phyloP scores from a whole-genome alignment of 2,329 filamentous ascomycete genomes.

The Paradendryphiella salina region DNA sequence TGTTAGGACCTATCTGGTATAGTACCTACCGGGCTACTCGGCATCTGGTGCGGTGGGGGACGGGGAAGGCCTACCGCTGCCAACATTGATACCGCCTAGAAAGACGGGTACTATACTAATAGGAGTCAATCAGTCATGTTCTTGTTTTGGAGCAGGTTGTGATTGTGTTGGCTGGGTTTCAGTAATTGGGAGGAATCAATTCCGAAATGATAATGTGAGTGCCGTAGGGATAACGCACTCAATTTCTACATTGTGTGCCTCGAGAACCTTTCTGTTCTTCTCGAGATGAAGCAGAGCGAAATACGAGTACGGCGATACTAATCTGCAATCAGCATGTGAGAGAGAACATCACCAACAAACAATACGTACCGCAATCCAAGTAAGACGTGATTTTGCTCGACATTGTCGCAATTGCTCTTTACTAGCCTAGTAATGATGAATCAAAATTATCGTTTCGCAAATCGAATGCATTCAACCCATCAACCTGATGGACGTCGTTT shows the following conservation, averaged over 20 bases:
- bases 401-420: slow-evolving; percentile 51
- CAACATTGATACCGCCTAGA: slow-evolving; percentile 56
- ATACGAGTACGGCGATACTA: slow-evolving; percentile 66
- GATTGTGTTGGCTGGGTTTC: not conserved
- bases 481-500: slow-evolving; percentile 4
- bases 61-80: slow-evolving; percentile 40
- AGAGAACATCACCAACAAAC: not conserved
- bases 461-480: not conserved
- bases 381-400: slow-evolving; percentile 66
- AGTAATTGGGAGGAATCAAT: not conserved
- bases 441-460: not conserved
- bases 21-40: not conserved
- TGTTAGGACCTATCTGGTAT: slow-evolving; percentile 7
- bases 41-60: not conserved
- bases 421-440: slow-evolving; percentile 16
- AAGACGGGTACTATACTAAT: slow-evolving; percentile 71
- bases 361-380: slow-evolving; percentile 64
- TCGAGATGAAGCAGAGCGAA: slow-evolving; percentile 61
- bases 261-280: slow-evolving; percentile 59
- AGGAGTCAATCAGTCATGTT: slow-evolving; percentile 11
- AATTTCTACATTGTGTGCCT: slow-evolving; percentile 63
- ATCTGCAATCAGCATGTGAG: slow-evolving; percentile 14
- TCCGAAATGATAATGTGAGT: not conserved
- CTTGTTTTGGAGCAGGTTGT: not conserved
- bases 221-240: slow-evolving; percentile 58